These are phyloP conservation scores for Fusarium illudens DNA, from an alignment of 2,329 filamentous ascomycete species.

Conservation along the genomic window DNA sequence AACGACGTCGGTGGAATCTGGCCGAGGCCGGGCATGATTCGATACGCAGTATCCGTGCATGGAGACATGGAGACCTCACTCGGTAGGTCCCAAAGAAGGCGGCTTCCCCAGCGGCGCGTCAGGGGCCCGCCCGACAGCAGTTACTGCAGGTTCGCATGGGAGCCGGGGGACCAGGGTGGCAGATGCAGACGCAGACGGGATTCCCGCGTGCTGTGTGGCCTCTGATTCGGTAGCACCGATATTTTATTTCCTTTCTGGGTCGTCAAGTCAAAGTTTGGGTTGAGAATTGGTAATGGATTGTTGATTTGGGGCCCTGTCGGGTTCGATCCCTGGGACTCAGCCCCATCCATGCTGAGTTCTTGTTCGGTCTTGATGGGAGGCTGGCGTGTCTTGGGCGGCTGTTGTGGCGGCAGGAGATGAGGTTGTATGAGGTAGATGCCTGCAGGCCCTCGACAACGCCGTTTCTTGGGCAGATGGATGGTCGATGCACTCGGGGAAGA, in stretches of 20 bases:
- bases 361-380: conserved; percentile 12
- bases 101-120: conserved; percentile 5
- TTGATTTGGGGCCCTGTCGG: conserved; percentile 27
- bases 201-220: conserved; percentile 23
- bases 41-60: not conserved
- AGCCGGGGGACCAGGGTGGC: conserved; percentile 19
- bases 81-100: not conserved
- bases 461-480: not conserved
- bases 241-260: conserved; percentile 26
- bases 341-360: conserved; percentile 3
- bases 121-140: conserved; percentile 7
- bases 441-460: not conserved
- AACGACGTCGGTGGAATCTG: conserved; percentile 4
- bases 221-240: conserved; percentile 34
- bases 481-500: not conserved
- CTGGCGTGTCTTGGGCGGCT: conserved; percentile 3
- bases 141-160: conserved; percentile 20
- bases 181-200: conserved; percentile 26
- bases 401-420: conserved; percentile 5
- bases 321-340: conserved; percentile 4
- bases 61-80: not conserved
- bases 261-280: conserved; percentile 18
- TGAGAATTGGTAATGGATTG: conserved; percentile 36
- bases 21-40: conserved; percentile 19
- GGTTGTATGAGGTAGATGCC: conserved; percentile 3